Evolutionary conservation across 2,329 filamentous ascomycete genomes (phyloP).

Genomic region (Ceratocystis albifundus): DNA sequence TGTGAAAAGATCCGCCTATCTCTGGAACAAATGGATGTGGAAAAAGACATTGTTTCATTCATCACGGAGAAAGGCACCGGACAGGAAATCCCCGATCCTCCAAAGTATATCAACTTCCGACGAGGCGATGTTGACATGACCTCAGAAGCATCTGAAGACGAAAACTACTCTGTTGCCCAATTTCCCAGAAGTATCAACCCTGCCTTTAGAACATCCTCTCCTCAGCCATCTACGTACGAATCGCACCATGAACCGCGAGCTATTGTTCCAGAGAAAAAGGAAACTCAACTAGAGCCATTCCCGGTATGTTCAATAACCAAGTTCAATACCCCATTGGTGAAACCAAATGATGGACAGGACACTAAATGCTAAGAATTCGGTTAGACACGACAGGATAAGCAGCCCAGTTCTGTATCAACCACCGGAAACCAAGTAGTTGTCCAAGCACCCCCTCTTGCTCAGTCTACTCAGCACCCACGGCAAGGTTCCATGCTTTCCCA

Average conservation of each 20-base stretch:
- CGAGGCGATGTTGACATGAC: conserved; percentile 75
- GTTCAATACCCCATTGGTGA: not conserved
- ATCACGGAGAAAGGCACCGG: conserved; percentile 84
- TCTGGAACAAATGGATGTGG: conserved; percentile 89
- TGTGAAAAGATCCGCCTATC: conserved; percentile 94
- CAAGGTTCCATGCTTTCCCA: conserved; percentile 6
- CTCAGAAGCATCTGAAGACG: conserved; percentile 76
- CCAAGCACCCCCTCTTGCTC: not conserved
- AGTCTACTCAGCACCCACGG: conserved; percentile 10
- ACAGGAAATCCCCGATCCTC: conserved; percentile 92
- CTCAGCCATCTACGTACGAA: conserved; percentile 83
- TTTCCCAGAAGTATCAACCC: conserved; percentile 94
- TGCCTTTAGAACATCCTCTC: conserved; percentile 87
- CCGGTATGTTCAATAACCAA: not conserved
- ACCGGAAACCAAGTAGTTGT: not conserved
- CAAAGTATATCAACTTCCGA: conserved; percentile 98
- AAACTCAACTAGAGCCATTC: conserved; percentile 13
- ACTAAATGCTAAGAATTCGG: not conserved
- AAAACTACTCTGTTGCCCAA: conserved; percentile 85
- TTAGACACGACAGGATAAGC: conserved; percentile 12
- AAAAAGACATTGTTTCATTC: conserved; percentile 83
- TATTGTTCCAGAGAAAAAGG: conserved; percentile 44
- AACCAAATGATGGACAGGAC: not conserved
- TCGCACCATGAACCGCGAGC: conserved; percentile 79
- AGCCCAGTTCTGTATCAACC: not conserved